Evolutionary conservation across 2,329 filamentous ascomycete genomes (phyloP), one percentile per base, ranked within the genome.

Genomic region (Fusarium verticillioides): DNA sequence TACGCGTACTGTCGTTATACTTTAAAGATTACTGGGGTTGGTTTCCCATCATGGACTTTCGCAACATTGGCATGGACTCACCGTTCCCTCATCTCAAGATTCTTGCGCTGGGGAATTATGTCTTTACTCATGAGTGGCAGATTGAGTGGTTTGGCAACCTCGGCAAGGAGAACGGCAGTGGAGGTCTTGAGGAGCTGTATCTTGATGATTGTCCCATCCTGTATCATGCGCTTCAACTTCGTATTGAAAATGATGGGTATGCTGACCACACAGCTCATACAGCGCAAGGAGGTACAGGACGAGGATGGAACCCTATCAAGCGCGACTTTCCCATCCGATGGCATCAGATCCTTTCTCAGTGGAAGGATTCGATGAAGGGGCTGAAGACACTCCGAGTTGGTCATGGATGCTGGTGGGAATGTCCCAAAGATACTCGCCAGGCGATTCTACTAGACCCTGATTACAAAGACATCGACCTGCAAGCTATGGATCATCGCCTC

Each of bases 121-220:
- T 81, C 7, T 85, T 88, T 53, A 79, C 80, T 9, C 80, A 86
- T 39, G 81, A 86, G 26, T 83, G 81, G 79, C 85, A 87, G 60
- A 73, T 86, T 1, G 82, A 84, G 15, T 87, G 85, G 85, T 81
- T 88, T 8, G 64, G 83, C 0, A 80, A 80, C 0, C 78, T 87
- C 7, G 78, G 74, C 9, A 60, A 37, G 6, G 21, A 71, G 28
- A 76, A 76, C 1, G 61, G 63, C 0, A 65, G 30, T 9, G 54
- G 63, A 7, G 72, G 74, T 0, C 77, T 87, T 1, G 69, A 81
- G 19, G 80, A 83, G 44, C 73, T 87, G 2, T 81, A 84, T 18
- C 77, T 87, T 0, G 84, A 86, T 46, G 78, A 84, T 60, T 87
- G 85, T 59, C 78, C 81, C 1, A 84, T 85, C 28, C 46, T 81